phyloP scores from a whole-genome alignment of 192 early-diverging fungal genomes.

The Glomus cerebriforme region DNA sequence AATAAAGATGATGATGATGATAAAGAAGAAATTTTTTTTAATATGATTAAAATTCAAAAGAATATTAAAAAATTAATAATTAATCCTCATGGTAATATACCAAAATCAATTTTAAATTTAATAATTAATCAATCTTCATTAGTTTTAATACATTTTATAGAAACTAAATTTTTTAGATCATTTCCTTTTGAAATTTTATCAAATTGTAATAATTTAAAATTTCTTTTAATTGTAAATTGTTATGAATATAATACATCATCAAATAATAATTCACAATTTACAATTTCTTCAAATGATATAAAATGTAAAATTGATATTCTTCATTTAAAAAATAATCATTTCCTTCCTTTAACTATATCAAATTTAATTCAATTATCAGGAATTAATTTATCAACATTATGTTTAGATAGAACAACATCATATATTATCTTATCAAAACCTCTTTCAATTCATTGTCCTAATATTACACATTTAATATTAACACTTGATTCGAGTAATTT shows the following conservation, averaged over 20 bases:
- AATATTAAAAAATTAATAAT: background rate
- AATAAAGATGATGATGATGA: background rate
- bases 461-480: background rate
- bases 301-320: background rate
- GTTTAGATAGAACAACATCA: background rate
- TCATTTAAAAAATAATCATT: background rate
- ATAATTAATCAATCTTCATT: background rate
- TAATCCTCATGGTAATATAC: background rate
- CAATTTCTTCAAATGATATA: background rate
- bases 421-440: background rate
- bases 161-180: background rate
- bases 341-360: background rate
- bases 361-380: background rate
- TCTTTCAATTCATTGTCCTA: background rate
- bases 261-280: background rate
- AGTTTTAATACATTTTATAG: background rate
- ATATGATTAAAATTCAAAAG: background rate
- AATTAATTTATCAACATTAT: background rate
- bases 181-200: background rate
- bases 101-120: background rate
- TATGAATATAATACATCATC: background rate
- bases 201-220: background rate
- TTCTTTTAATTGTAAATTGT: background rate
- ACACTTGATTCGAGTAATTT: background rate
- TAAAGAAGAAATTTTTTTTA: background rate